Base-by-base conservation (phyloP, 352 stramenopile species). In the Phytophthora multivora region DNA sequence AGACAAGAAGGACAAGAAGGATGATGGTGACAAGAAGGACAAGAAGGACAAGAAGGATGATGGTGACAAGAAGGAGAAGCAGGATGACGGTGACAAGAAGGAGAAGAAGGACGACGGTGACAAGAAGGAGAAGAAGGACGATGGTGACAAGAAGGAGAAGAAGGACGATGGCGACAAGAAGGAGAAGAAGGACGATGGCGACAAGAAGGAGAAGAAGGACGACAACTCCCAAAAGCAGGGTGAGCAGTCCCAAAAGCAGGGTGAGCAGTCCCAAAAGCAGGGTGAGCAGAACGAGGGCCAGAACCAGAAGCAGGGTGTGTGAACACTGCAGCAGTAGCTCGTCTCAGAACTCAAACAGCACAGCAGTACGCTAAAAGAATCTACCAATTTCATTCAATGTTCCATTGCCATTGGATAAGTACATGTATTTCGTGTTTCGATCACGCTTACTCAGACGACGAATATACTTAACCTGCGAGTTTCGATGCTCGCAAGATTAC, bases 251-350 rank as follows among this genome's bases (percentile, higher is more conserved):
- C 26, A 51, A 15, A 59, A 59, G 28, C 41, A 60, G 52, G 41
- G 41, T 6, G 30, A 52, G 41, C 41, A 51, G 52, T 46, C 52
- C 9, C 26, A 51, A 15, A 59, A 59, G 28, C 52, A 60, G 52
- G 41, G 41, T 3, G 30, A 52, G 41, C 41, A 51, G 52, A 41
- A 18, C 35, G 1, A 41, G 15, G 25, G 21, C 2, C 33, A 50
- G 30, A 31, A 51, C 41, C 41, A 60, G 41, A 60, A 60, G 52
- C 52, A 60, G 41, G 52, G 52, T 10, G 10, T 52, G 18, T 51
- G 51, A 58, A 13, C 38, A 51, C 25, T 51, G 43, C 15, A 16
- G n/a, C 8, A 35, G 15, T 51, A 39, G 43, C 5, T 38, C 21
- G 23, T 16, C 9, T 36, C 23, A 13, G 11, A 25, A 38, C 43